phyloP scores from a whole-genome alignment of 768 basidiomycete genomes.

The Tulasnella sp. region DNA sequence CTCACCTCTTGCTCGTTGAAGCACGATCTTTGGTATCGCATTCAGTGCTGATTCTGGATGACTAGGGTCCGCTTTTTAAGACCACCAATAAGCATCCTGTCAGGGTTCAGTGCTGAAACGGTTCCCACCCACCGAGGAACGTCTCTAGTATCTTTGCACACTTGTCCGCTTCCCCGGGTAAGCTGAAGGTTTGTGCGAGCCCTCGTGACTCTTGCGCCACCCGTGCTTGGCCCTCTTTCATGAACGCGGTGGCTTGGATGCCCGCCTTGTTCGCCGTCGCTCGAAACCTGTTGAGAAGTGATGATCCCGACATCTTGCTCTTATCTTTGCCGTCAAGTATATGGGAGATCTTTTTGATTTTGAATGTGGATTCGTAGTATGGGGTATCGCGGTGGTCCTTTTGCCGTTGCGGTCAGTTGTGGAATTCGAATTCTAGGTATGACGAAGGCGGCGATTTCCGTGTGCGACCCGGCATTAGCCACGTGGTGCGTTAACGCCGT shows the following conservation, averaged over 20 bases:
- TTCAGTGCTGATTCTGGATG: constrained; percentile 87
- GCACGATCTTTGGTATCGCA: constrained; percentile 82
- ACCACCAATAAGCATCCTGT: not conserved
- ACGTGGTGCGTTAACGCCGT: too few species aligned
- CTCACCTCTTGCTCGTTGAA: constrained; percentile 78
- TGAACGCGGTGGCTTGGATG: constrained; percentile 65
- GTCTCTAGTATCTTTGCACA: constrained; percentile 82
- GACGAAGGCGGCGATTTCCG: too few species aligned
- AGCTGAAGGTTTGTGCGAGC: constrained; percentile 72
- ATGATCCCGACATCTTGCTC: not conserved
- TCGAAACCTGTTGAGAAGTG: constrained; percentile 67
- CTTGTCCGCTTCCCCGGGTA: constrained; percentile 90
- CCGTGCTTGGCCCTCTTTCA: constrained; percentile 52
- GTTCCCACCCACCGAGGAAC: constrained; percentile 60
- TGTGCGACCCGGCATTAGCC: too few species aligned
- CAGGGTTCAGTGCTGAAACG: not conserved
- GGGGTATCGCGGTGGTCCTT: too few species aligned
- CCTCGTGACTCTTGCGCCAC: constrained; percentile 65
- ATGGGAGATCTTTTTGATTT: too few species aligned
- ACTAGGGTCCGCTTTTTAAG: constrained; percentile 61
- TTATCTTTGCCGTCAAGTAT: too few species aligned
- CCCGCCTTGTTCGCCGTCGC: constrained; percentile 73
- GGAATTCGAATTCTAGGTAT: too few species aligned
- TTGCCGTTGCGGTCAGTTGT: too few species aligned
- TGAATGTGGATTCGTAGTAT: too few species aligned